phyloP scores from a whole-genome alignment of 257 asterid species.

The Nicotiana tabacum region DNA sequence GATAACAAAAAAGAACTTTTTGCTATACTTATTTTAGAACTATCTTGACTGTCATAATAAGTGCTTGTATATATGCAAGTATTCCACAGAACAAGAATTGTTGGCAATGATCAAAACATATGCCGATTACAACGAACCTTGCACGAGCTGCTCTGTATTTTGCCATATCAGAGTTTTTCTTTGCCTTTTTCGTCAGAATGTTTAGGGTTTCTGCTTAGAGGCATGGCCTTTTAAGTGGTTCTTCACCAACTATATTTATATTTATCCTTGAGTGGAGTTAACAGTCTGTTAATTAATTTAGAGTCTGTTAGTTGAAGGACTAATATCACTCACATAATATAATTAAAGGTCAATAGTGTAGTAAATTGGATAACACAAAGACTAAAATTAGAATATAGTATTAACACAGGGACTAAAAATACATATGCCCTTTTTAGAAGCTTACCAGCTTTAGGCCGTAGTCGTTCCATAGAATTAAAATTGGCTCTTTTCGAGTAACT shows the following conservation, averaged over 20 bases:
- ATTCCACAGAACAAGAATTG: constrained; percentile 13
- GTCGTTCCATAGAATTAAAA: too few species aligned
- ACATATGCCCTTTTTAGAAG: too few species aligned
- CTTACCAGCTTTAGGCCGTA: too few species aligned
- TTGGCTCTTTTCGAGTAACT: too few species aligned
- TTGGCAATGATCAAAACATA: constrained; percentile 6
- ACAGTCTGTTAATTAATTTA: too few species aligned
- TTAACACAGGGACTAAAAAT: too few species aligned
- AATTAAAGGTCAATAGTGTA: too few species aligned
- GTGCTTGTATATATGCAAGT: not conserved
- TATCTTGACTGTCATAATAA: not conserved
- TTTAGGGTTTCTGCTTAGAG: constrained; percentile 7
- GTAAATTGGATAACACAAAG: too few species aligned
- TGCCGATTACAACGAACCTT: not conserved
- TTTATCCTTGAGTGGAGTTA: too few species aligned
- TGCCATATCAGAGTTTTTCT: constrained; percentile 19
- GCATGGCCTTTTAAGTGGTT: not conserved
- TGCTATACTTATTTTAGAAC: constrained; percentile 12
- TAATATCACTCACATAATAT: too few species aligned
- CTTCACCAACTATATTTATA: not conserved
- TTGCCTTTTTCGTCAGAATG: constrained; percentile 8
- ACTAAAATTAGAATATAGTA: too few species aligned
- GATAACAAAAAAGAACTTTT: constrained; percentile 19
- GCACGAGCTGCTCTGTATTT: constrained; percentile 13
- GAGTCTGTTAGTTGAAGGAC: too few species aligned